Conservation (phyloP, 169 alveolate species). For the Miamiensis avidus region DNA sequence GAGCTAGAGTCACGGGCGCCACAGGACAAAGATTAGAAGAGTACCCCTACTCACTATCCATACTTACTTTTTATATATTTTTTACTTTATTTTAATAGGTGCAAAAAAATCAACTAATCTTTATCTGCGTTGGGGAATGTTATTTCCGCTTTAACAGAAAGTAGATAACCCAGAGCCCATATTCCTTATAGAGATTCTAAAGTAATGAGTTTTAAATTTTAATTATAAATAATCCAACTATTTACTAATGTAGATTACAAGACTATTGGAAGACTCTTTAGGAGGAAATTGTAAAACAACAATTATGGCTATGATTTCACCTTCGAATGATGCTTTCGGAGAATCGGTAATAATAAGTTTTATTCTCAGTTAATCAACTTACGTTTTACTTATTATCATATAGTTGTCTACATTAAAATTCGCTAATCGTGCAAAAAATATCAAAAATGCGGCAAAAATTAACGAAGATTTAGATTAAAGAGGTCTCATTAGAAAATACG, state of each 20-base stretch:
- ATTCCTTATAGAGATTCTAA: conserved; percentile 87
- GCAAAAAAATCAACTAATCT: conserved; percentile 83
- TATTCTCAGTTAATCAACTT: no score
- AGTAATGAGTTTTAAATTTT: no score
- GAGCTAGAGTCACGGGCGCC: conserved; percentile 86
- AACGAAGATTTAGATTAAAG: conserved; percentile 81
- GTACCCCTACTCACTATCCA: no score
- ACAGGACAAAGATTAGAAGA: conserved; percentile 91
- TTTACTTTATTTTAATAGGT: no score
- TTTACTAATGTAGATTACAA: conserved; percentile 45
- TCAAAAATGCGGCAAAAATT: conserved; percentile 76
- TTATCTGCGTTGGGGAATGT: conserved; percentile 88
- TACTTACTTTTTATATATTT: no score
- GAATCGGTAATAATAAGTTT: conserved; percentile 59
- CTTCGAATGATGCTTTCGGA: conserved; percentile 87
- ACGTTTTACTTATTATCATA: background rate
- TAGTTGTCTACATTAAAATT: conserved; percentile 84
- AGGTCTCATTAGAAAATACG: conserved; percentile 83
- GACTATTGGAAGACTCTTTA: conserved; percentile 84
- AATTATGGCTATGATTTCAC: conserved; percentile 86
- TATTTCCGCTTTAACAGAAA: conserved; percentile 83
- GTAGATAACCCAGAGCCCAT: conserved; percentile 62
- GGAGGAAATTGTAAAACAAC: conserved; percentile 89
- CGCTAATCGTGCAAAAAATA: conserved; percentile 92
- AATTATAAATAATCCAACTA: no score